These are phyloP conservation scores for Actinidia polygama DNA, from an alignment of 179 eudicot species.

Conservation along the genomic window DNA sequence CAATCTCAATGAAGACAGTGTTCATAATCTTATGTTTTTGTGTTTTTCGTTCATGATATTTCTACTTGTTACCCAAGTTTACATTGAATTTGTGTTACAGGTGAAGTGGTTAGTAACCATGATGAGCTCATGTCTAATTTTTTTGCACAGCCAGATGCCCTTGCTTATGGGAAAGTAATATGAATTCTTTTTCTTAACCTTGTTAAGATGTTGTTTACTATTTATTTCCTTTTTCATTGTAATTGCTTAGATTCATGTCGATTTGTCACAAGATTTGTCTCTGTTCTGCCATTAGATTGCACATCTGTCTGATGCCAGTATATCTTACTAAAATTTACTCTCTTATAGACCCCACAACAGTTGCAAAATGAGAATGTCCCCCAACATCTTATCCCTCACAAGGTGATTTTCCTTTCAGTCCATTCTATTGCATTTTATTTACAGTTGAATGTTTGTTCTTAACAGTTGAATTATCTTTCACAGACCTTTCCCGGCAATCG, in stretches of 20 bases:
- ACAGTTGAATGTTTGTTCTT: slow-evolving; percentile 21
- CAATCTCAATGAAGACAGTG: background rate
- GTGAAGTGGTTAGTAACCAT: slow-evolving; percentile 90
- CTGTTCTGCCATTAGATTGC: background rate
- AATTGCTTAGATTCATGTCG: background rate
- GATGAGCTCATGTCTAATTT: slow-evolving; percentile 99
- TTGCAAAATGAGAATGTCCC: slow-evolving; percentile 82
- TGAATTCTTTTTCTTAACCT: background rate
- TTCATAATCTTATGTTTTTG: background rate
- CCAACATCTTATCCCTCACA: slow-evolving; percentile 83
- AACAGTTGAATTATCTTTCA: slow-evolving; percentile 19
- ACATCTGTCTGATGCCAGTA: background rate
- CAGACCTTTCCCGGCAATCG: slow-evolving; percentile 99
- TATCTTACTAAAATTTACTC: slow-evolving; percentile 27
- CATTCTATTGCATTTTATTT: background rate
- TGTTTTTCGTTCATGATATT: background rate
- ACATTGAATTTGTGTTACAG: slow-evolving; percentile 48
- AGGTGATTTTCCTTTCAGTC: slow-evolving; percentile 49
- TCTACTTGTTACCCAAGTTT: slow-evolving; percentile 8
- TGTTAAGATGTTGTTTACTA: background rate
- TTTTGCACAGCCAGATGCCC: slow-evolving; percentile 99
- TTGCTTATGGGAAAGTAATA: slow-evolving; percentile 95
- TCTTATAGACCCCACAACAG: slow-evolving; percentile 79
- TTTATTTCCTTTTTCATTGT: background rate
- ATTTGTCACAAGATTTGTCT: background rate